A percentile compares a stretch with the other conserved stretches of the same genome.
Evolutionary conservation across 225 moss, liverwort and hornwort genomes (phyloP).

Genomic region (Anthoceros angustus): DNA sequence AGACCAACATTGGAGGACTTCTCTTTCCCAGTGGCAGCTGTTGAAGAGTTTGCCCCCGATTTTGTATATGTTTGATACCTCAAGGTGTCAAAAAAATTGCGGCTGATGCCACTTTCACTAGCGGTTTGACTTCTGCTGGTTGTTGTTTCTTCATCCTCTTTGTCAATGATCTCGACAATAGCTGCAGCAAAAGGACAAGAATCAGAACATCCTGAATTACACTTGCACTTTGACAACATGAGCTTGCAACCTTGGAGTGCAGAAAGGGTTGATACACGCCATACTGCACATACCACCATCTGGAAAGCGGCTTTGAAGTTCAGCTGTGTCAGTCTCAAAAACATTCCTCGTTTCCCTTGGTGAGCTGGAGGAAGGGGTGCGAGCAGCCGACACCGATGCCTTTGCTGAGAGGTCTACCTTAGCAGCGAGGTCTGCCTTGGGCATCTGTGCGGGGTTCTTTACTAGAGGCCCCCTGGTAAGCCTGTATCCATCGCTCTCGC

Average conservation of each 20-base stretch:
- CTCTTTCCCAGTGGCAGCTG: not conserved
- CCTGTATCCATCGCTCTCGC: not conserved
- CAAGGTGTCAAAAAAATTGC: not conserved
- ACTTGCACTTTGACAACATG: not conserved
- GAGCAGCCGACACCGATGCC: not conserved
- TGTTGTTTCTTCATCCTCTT: no score
- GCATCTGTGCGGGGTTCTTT: no score
- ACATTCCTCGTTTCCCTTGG: not conserved
- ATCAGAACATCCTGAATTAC: not conserved
- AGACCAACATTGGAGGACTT: no score
- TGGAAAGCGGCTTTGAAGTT: not conserved
- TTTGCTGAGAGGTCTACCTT: no score
- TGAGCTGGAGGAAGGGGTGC: not conserved
- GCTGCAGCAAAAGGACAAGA: not conserved
- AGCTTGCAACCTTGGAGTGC: no score
- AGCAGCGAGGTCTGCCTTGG: no score
- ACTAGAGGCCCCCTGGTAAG: not conserved
- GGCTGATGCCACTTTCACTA: not conserved
- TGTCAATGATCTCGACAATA: not conserved
- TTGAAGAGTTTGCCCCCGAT: not conserved
- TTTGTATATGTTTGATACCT: not conserved
- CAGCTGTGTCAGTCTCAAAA: not conserved
- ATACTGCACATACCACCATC: not conserved
- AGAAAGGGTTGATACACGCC: no score
- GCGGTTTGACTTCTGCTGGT: not conserved